Evolutionary conservation across 805 yeast genomes (phyloP).

Genomic region (Pichia gijzeniarum): DNA sequence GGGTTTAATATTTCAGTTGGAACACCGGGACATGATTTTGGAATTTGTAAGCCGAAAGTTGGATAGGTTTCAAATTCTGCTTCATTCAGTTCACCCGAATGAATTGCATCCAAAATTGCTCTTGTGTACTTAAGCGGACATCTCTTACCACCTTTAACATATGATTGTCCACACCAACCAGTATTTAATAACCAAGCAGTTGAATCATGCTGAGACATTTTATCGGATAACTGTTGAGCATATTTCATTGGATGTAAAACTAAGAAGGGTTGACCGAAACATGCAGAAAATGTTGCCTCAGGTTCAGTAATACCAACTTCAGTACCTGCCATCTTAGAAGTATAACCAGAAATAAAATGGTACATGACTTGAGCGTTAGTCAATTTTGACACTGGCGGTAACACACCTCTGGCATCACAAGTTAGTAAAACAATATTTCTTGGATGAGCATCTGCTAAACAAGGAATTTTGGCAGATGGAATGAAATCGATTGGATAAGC

Average conservation of each 20-base stretch:
- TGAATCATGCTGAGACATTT: slow-evolving; percentile 82
- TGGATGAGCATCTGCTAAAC: slow-evolving; percentile 85
- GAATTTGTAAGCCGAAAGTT: slow-evolving; percentile 80
- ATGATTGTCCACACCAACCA: slow-evolving; percentile 97
- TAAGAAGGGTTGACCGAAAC: slow-evolving; percentile 98
- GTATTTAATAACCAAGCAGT: slow-evolving; percentile 96
- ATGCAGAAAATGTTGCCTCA: slow-evolving; percentile 94
- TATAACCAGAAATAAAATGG: slow-evolving; percentile 97
- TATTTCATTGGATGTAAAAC: slow-evolving; percentile 97
- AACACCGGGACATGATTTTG: slow-evolving; percentile 74
- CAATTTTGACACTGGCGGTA: slow-evolving; percentile 94
- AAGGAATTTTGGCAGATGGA: slow-evolving; percentile 94
- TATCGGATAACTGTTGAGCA: slow-evolving; percentile 92
- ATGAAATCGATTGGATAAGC: slow-evolving; percentile 97
- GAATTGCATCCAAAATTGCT: slow-evolving; percentile 91
- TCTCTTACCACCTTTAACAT: slow-evolving; percentile 90
- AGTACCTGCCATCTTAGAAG: slow-evolving; percentile 99
- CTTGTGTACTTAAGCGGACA: slow-evolving; percentile 97
- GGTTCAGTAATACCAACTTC: slow-evolving; percentile 99
- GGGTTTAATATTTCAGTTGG: slow-evolving; percentile 87
- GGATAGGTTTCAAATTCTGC: slow-evolving; percentile 81
- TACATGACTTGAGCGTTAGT: slow-evolving; percentile 97
- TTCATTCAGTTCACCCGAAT: slow-evolving; percentile 77
- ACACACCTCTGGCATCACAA: slow-evolving; percentile 96
- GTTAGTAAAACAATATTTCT: slow-evolving; percentile 86